Evolutionary conservation across 2,329 filamentous ascomycete species (phyloP).

Genomic region (Botrytis sinoallii): DNA sequence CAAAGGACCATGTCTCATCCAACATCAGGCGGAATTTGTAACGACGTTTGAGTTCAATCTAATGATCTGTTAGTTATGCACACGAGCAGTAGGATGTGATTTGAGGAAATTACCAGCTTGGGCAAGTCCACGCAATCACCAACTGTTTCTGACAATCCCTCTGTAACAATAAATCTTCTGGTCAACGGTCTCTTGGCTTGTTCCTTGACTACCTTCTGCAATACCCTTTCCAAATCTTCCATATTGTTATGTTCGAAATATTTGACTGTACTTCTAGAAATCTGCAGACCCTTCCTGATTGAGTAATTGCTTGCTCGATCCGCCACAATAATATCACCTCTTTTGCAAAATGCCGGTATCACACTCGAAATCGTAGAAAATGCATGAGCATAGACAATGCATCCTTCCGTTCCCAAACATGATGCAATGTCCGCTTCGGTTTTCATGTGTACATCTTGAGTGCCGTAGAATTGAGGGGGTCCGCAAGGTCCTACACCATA

Average conservation of each 20-base stretch:
- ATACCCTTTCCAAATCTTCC: constrained; percentile 82
- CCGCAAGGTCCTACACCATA: constrained; percentile 97
- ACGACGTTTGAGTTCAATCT: constrained; percentile 88
- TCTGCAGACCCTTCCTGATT: constrained; percentile 90
- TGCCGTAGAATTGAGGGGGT: constrained; percentile 96
- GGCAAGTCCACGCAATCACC: constrained; percentile 84
- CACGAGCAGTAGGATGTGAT: background rate
- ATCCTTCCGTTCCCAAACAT: constrained; percentile 81
- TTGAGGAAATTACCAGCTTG: constrained; percentile 61
- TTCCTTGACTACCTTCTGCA: constrained; percentile 83
- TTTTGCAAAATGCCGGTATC: constrained; percentile 94
- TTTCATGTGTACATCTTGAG: constrained; percentile 97
- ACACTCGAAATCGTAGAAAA: constrained; percentile 97
- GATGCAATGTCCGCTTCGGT: constrained; percentile 90
- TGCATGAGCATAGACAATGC: constrained; percentile 93
- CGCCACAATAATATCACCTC: constrained; percentile 94
- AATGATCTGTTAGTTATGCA: constrained; percentile 17
- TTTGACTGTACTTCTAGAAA: constrained; percentile 81
- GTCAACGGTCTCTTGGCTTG: constrained; percentile 81
- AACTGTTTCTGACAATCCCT: constrained; percentile 87
- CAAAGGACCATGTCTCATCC: constrained; percentile 97
- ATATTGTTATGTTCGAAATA: constrained; percentile 98
- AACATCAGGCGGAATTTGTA: constrained; percentile 98
- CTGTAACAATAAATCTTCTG: constrained; percentile 90
- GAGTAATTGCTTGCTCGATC: constrained; percentile 92